Percentiles rank a stretch among this genome's conserved stretches.
These are phyloP conservation scores for Macadamia tetraphylla DNA, from an alignment of 164 flowering plant species.

Conservation along the genomic window DNA sequence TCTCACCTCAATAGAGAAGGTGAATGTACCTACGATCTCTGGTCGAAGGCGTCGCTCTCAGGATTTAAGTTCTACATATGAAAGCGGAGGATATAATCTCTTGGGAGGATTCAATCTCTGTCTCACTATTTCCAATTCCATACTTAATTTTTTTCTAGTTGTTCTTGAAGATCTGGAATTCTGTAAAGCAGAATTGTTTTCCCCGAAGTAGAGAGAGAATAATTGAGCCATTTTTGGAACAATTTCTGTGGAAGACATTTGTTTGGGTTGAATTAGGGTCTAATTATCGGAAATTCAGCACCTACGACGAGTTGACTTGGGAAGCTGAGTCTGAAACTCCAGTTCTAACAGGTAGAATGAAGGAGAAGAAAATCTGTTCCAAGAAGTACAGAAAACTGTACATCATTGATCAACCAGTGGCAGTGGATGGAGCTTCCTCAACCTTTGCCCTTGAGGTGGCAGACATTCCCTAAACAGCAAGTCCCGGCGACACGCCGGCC, in stretches of 20 bases:
- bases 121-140: neutral
- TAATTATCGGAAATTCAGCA: conserved; percentile 3
- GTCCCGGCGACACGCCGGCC: conserved; percentile 10
- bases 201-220: neutral
- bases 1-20: neutral
- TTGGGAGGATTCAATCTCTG: neutral
- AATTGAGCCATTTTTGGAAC: neutral
- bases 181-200: neutral
- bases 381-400: no score
- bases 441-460: conserved; percentile 56
- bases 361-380: neutral
- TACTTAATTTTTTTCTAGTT: neutral
- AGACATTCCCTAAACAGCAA: conserved; percentile 4
- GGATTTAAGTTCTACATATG: conserved; percentile 20
- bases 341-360: neutral
- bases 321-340: neutral
- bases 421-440: conserved; percentile 86
- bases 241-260: neutral
- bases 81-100: neutral
- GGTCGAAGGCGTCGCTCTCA: conserved; percentile 22
- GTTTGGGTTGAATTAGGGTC: neutral
- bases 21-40: conserved; percentile 42
- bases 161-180: neutral
- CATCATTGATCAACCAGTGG: no score
- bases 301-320: conserved; percentile 5